These are phyloP conservation scores for Microdochium trichocladiopsis DNA, from an alignment of 2,329 filamentous ascomycete genomes.

Conservation along the genomic window DNA sequence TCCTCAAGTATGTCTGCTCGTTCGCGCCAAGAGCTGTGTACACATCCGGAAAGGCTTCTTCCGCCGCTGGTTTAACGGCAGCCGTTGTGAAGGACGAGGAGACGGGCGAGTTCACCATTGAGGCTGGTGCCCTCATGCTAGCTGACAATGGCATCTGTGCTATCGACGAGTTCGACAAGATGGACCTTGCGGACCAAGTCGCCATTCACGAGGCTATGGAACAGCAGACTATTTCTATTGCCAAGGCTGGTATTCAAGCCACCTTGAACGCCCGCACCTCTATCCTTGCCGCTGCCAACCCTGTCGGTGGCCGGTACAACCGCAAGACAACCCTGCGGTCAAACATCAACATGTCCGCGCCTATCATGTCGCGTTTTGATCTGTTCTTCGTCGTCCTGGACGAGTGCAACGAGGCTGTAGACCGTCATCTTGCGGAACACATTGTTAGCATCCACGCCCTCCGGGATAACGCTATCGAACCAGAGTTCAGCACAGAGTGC, in stretches of 20 bases:
- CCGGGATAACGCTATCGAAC: slow-evolving; percentile 83
- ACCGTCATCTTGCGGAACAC: slow-evolving; percentile 86
- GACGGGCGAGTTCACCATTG: slow-evolving; percentile 97
- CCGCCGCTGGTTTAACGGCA: slow-evolving; percentile 92
- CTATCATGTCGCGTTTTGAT: slow-evolving; percentile 99
- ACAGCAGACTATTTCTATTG: slow-evolving; percentile 98
- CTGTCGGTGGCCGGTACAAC: slow-evolving; percentile 93
- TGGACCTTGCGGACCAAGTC: slow-evolving; percentile 95
- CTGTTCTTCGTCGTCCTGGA: slow-evolving; percentile 97
- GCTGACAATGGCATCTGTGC: slow-evolving; percentile 96
- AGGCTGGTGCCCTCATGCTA: slow-evolving; percentile 95
- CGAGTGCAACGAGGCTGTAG: slow-evolving; percentile 88
- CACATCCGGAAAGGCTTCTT: slow-evolving; percentile 95
- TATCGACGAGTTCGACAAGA: slow-evolving; percentile 99
- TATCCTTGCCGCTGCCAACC: slow-evolving; percentile 93
- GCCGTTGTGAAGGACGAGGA: slow-evolving; percentile 98
- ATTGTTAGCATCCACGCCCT: slow-evolving; percentile 93
- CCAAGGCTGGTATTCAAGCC: slow-evolving; percentile 96
- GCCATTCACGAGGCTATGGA: slow-evolving; percentile 99
- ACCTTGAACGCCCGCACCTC: slow-evolving; percentile 93
- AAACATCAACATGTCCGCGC: slow-evolving; percentile 98
- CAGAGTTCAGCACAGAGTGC: slow-evolving; percentile 94
- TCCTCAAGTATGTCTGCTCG: slow-evolving; percentile 95
- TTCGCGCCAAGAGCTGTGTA: slow-evolving; percentile 96
- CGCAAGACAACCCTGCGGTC: slow-evolving; percentile 86